Evolutionary conservation across 2,329 filamentous ascomycete genomes (phyloP), one percentile per base, ranked within the genome.

Genomic region (Didymella glomerata): DNA sequence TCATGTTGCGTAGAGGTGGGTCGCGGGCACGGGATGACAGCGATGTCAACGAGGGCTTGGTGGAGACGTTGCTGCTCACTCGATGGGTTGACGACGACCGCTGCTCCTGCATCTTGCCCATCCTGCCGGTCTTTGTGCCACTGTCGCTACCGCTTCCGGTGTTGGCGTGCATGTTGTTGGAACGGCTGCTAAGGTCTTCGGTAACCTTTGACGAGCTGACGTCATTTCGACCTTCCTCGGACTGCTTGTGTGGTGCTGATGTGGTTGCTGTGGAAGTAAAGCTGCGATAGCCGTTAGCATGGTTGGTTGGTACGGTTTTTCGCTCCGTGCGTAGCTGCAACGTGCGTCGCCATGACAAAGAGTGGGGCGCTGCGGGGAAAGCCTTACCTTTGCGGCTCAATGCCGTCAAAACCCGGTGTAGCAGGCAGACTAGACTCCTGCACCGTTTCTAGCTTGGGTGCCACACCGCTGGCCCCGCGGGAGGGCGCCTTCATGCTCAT

Each of bases 1-100:
- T 98, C 93, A 99, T 97, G 69, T 92, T 95, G 72, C 90, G 88
- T 57, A 89, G 85, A 34, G 91, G 90, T n/a, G 88, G 88, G 73
- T 96, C 91, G 50, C 61, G 62, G 84, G 62, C 81, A 74, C 93
- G 92, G 32, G 86, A 79, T 50, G 81, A 81, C 40, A 91, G 84
- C 61, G 88, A 89, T 34, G 90, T 85, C 48, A 88, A 87, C 9
- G 91, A 92, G 61, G 90, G 82, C 63, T 91, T 81, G 76, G 87
- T 71, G 72, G 88, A 73, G 78, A 88, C 76, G 22, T 60, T 52
- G 41, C 74, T 81, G 68, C 73, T 78, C 58, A 76, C 71, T 49
- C 76, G 80, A 24, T 80, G 78, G 8, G 78, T 71, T 47, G 82
- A 78, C 77, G 54, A 75, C 16, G 72, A 70, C 16, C 72, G 74